Conservation (phyloP, 257 asterid genomes). For the Plantago elongata region DNA sequence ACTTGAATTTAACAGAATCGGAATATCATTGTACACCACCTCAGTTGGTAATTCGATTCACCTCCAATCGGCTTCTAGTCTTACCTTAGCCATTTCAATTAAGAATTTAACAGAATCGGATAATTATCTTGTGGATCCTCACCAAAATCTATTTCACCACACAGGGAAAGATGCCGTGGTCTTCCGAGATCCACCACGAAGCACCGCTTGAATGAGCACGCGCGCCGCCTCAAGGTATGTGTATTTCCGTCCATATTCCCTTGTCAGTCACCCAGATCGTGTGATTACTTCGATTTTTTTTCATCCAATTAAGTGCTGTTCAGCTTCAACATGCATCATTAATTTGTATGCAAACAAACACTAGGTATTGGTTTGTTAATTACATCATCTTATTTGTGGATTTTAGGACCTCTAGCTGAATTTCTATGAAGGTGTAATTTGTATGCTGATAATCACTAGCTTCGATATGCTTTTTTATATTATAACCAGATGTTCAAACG, state of each 20-base stretch:
- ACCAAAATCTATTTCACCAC: no score
- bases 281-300: neutral
- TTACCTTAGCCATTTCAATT: no score
- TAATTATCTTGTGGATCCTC: no score
- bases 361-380: slow-evolving; percentile 1
- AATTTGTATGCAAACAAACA: neutral
- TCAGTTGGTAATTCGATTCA: no score
- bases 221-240: slow-evolving; percentile 48
- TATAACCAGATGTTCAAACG: slow-evolving; percentile 4
- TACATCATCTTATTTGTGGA: slow-evolving; percentile 22
- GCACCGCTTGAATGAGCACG: slow-evolving; percentile 36
- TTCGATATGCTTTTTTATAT: no score
- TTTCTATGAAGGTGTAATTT: slow-evolving; percentile 24
- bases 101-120: no score
- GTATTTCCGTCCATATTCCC: neutral
- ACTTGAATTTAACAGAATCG: no score
- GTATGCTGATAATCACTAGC: no score
- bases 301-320: neutral
- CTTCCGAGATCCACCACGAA: slow-evolving; percentile 21
- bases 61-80: no score
- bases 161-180: no score
- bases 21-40: no score
- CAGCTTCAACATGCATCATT: neutral
- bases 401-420: slow-evolving; percentile 18
- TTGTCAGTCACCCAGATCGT: neutral